phyloP scores from a whole-genome alignment of 2,329 filamentous ascomycete species.

The Fusarium sp. region DNA sequence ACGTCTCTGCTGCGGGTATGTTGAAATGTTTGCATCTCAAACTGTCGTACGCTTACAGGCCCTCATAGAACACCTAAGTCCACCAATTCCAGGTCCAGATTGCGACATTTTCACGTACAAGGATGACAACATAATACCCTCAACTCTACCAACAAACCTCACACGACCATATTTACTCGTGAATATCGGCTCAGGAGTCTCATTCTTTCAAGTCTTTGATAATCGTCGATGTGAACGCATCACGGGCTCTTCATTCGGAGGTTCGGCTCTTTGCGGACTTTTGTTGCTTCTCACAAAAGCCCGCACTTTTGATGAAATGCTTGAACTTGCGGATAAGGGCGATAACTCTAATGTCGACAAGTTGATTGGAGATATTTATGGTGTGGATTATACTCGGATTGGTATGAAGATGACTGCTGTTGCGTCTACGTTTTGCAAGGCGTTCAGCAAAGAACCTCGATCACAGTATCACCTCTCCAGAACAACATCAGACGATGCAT shows the following conservation, averaged over 20 bases:
- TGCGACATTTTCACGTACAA: conserved; percentile 95
- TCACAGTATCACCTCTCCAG: background rate
- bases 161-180: conserved; percentile 97
- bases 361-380: conserved; percentile 97
- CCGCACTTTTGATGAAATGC: conserved; percentile 95
- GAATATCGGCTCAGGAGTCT: conserved; percentile 97
- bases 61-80: background rate
- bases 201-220: conserved; percentile 94
- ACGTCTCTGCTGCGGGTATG: conserved; percentile 21
- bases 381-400: conserved; percentile 93
- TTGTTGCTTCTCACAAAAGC: conserved; percentile 91
- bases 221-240: conserved; percentile 86
- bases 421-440: conserved; percentile 94
- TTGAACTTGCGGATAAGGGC: conserved; percentile 85
- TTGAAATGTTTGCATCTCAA: fast-evolving
- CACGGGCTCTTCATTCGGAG: conserved; percentile 91
- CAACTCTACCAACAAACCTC: conserved; percentile 73
- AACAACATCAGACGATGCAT: conserved; percentile 77
- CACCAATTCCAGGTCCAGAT: conserved; percentile 11
- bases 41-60: background rate
- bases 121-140: conserved; percentile 87
- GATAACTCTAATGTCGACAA: conserved; percentile 95
- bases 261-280: conserved; percentile 94
- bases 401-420: conserved; percentile 95
- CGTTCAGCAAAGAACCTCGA: conserved; percentile 87